These are phyloP conservation scores for Fusarium agapanthi DNA, from an alignment of 2,329 filamentous ascomycete species.

Conservation along the genomic window DNA sequence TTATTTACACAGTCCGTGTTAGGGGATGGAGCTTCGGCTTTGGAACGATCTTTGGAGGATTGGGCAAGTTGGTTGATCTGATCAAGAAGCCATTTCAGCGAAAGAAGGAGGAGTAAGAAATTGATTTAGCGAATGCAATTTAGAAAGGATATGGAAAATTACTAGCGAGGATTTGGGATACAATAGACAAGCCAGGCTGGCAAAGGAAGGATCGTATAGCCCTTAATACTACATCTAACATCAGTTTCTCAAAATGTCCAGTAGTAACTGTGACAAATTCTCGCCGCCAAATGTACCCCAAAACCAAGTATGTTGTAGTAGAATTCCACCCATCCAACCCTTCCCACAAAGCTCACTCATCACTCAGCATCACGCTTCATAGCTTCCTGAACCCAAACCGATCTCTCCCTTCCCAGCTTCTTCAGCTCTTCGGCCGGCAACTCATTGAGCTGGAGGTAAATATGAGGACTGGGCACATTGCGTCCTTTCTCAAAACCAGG, in stretches of 20 bases:
- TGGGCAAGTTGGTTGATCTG: constrained; percentile 29
- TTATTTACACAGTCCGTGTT: constrained; percentile 77
- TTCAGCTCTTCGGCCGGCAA: constrained; percentile 63
- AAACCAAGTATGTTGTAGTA: neutral
- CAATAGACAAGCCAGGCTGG: neutral
- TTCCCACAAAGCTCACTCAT: neutral
- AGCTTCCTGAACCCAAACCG: constrained; percentile 71
- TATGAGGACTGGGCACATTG: constrained; percentile 73
- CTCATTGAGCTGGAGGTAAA: constrained; percentile 59
- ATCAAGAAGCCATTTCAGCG: constrained; percentile 35
- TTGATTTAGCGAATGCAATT: neutral
- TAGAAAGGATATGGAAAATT: neutral
- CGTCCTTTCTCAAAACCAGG: constrained; percentile 79
- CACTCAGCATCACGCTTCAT: constrained; percentile 69
- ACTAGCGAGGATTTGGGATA: neutral
- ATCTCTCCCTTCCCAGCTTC: constrained; percentile 58
- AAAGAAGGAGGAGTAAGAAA: constrained; percentile 15
- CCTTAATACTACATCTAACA: neutral
- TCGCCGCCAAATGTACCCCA: neutral
- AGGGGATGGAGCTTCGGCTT: constrained; percentile 77
- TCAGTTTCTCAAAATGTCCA: neutral
- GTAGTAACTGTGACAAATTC: neutral
- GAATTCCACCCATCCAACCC: neutral
- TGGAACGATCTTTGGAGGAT: constrained; percentile 45
- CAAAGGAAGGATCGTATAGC: neutral